phyloP scores from a whole-genome alignment of 2,329 filamentous ascomycete genomes.

The Drechslera avenae region DNA sequence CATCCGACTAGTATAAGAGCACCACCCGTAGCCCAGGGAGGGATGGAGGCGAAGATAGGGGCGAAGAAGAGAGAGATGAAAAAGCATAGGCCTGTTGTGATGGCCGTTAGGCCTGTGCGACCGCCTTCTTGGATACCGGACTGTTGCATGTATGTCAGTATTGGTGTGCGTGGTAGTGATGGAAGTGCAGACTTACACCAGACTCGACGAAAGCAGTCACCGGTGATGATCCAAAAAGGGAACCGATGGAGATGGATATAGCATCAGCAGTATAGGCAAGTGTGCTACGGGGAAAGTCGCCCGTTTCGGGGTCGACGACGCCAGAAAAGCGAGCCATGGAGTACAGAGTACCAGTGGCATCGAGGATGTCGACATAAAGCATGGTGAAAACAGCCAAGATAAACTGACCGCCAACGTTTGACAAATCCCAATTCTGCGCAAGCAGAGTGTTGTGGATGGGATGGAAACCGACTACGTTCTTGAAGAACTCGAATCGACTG shows the following conservation, averaged over 20 bases:
- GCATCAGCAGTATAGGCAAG: constrained; percentile 85
- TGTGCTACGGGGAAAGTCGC: constrained; percentile 87
- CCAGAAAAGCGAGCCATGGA: constrained; percentile 86
- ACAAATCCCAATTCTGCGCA: constrained; percentile 75
- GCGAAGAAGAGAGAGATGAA: constrained; percentile 82
- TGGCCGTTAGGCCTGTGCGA: constrained; percentile 79
- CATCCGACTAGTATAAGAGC: constrained; percentile 84
- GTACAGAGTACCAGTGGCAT: constrained; percentile 81
- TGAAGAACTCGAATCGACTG: constrained; percentile 81
- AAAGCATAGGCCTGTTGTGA: constrained; percentile 79
- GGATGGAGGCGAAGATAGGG: constrained; percentile 87
- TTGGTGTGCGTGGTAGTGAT: no score
- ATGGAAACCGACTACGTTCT: constrained; percentile 82
- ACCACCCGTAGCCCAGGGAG: constrained; percentile 86
- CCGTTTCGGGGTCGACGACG: constrained; percentile 78
- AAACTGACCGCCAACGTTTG: constrained; percentile 73
- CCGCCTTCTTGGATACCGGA: constrained; percentile 85
- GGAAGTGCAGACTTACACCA: constrained; percentile 57
- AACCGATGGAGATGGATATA: constrained; percentile 77
- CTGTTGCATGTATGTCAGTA: constrained; percentile 2
- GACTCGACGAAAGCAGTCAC: constrained; percentile 88
- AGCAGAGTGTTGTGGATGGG: constrained; percentile 71
- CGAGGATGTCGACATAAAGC: constrained; percentile 87
- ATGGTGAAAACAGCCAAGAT: constrained; percentile 85
- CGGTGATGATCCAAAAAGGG: constrained; percentile 76